Percentiles rank a stretch among this genome's conserved stretches.
These are phyloP conservation scores for Neoscytalidium dimidiatum DNA, from an alignment of 2,329 filamentous ascomycete species.

Conservation along the genomic window DNA sequence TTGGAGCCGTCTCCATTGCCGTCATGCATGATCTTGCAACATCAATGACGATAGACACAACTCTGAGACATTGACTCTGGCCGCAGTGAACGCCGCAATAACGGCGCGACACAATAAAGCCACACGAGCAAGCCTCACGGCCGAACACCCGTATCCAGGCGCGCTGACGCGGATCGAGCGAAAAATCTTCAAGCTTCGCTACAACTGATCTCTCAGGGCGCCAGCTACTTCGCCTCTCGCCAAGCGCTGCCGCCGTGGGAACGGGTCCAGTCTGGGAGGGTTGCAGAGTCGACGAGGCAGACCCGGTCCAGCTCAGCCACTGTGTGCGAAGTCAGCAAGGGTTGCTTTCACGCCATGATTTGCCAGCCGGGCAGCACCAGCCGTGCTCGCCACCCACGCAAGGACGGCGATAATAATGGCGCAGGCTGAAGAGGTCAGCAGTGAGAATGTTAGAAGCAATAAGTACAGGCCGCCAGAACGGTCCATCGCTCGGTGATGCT, in stretches of 20 bases:
- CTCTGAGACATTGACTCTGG: background rate
- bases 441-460: background rate
- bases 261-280: background rate
- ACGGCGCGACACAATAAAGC: slow-evolving; percentile 4
- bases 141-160: background rate
- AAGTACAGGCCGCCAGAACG: background rate
- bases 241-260: background rate
- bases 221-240: background rate
- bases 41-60: background rate
- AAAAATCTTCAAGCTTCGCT: slow-evolving; percentile 1
- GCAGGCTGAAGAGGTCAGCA: background rate
- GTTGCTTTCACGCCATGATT: background rate
- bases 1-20: background rate
- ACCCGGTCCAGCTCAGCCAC: slow-evolving; percentile 4
- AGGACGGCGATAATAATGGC: background rate
- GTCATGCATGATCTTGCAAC: slow-evolving; percentile 12
- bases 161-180: background rate
- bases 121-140: slow-evolving; percentile 6
- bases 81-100: background rate
- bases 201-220: background rate
- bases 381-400: background rate
- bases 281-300: background rate
- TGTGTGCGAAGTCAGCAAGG: background rate
- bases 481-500: background rate
- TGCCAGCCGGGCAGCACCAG: background rate